Evolutionary conservation across 768 basidiomycete species (phyloP), one percentile per base, ranked within the genome.

Genomic region (Xerocomellus dryophilus): DNA sequence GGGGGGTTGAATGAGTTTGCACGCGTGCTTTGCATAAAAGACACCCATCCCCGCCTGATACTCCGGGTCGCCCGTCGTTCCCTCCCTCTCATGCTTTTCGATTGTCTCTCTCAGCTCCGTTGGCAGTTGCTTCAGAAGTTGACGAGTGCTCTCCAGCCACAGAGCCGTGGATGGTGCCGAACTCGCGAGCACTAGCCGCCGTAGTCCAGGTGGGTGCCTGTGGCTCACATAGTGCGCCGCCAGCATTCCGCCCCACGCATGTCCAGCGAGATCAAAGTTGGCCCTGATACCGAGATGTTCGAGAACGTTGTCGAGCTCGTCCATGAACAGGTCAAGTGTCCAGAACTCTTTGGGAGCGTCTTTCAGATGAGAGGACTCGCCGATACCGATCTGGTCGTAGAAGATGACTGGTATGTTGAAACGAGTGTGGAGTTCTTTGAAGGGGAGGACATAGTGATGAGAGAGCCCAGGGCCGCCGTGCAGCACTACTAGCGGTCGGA

Each of bases 361-460:
- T 4, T 61, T 70, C 1, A 73, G 70, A 49, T 77, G 79, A 14
- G 79, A 77, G 4, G 79, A 80, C 43, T 63, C 59, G 10, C 73
- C 77, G 56, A 63, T 74, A 7, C 80, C 81, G 41, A 82, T 61
- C 66, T 81, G 79, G 56, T 81, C 80, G 54, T 81, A 81, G 60
- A 81, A 70, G 38, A 81, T 61, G 53, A 82, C 70, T 1, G 78
- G 74, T 34, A 74, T 73, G 43, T 61, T 60, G 40, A 63, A 53
- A 12, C 48, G 46, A 43, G 51, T 21, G 25, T 68, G 52, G 45
- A 81, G 70, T 23, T 76, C 70, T 46, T 56, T 61, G 50, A 73
- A 63, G 3, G 76, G 69, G 47, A 73, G 63, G 51, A 81, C 57
- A 53, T 78, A 79, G 36, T 73, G 64, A 46, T 78, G 75, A 0